Evolutionary conservation across 257 asterid species (phyloP).

Genomic region (Paulownia fortunei): DNA sequence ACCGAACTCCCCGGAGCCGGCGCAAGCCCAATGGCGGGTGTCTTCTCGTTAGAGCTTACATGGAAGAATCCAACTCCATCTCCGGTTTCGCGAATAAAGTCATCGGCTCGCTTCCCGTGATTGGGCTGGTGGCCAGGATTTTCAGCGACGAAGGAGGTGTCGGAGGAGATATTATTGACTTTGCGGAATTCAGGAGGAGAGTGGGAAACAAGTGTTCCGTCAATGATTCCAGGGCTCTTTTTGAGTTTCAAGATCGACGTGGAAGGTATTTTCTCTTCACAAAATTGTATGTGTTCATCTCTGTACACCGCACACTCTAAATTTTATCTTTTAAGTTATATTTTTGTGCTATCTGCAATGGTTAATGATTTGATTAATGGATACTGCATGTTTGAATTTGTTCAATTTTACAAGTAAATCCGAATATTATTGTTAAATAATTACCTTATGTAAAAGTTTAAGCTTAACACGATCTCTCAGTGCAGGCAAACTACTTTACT

Average conservation of each 20-base stretch:
- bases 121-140: slow-evolving; percentile 85
- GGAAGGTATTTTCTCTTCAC: slow-evolving; percentile 61
- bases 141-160: slow-evolving; percentile 89
- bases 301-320: not conserved
- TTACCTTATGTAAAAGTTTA: too few relatives aligned
- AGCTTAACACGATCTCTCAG: too few relatives aligned
- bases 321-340: not conserved
- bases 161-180: slow-evolving; percentile 79
- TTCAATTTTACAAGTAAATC: too few relatives aligned
- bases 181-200: slow-evolving; percentile 88
- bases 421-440: too few relatives aligned
- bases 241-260: slow-evolving; percentile 77
- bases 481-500: too few relatives aligned
- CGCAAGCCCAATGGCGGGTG: slow-evolving; percentile 44
- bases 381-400: too few relatives aligned
- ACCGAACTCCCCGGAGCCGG: slow-evolving; percentile 40
- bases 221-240: slow-evolving; percentile 82
- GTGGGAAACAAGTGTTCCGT: slow-evolving; percentile 91
- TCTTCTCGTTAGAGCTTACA: slow-evolving; percentile 62
- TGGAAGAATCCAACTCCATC: slow-evolving; percentile 81
- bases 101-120: slow-evolving; percentile 85
- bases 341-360: not conserved
- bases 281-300: not conserved
- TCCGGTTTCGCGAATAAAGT: slow-evolving; percentile 76
- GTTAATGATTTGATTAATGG: too few relatives aligned